Conservation (phyloP, 2,329 filamentous ascomycete species). For the Aureobasidium sp. region DNA sequence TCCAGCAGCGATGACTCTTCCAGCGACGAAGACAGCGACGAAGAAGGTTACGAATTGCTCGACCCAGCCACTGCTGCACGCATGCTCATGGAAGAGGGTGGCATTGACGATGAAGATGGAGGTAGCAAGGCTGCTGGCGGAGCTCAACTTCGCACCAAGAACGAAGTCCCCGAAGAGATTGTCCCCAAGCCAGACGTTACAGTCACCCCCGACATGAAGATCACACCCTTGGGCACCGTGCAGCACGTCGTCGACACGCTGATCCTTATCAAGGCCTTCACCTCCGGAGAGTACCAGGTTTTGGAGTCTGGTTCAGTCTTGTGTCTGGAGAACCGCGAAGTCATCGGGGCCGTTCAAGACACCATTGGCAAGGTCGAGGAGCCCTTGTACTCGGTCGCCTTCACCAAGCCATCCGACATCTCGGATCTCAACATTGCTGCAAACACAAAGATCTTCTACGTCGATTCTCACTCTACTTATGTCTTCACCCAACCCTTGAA, state of each 20-base stretch:
- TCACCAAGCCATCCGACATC: conserved; percentile 60
- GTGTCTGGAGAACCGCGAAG: conserved; percentile 63
- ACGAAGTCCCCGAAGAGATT: conserved; percentile 54
- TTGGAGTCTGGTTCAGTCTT: conserved; percentile 78
- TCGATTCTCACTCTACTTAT: conserved; percentile 66
- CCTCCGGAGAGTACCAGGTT: conserved; percentile 73
- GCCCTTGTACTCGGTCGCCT: conserved; percentile 77
- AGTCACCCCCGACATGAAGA: conserved; percentile 68
- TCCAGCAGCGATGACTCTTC: conserved; percentile 28
- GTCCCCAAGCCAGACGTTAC: conserved; percentile 61
- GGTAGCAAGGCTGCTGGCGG: conserved; percentile 40
- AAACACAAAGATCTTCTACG: conserved; percentile 69
- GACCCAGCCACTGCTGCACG: conserved; percentile 75
- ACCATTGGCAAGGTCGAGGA: conserved; percentile 78
- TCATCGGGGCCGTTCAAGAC: conserved; percentile 75
- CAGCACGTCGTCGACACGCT: conserved; percentile 71
- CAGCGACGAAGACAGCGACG: conserved; percentile 45
- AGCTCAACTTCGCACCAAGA: conserved; percentile 64
- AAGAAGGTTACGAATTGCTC: conserved; percentile 61
- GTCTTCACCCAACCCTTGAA: conserved; percentile 81
- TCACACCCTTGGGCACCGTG: conserved; percentile 66
- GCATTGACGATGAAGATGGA: conserved; percentile 69
- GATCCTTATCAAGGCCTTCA: conserved; percentile 68
- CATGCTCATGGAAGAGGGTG: conserved; percentile 76
- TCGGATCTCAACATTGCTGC: conserved; percentile 56